phyloP scores from a whole-genome alignment of 1,284 basidiomycete genomes.

The Naganishia cerealis region DNA sequence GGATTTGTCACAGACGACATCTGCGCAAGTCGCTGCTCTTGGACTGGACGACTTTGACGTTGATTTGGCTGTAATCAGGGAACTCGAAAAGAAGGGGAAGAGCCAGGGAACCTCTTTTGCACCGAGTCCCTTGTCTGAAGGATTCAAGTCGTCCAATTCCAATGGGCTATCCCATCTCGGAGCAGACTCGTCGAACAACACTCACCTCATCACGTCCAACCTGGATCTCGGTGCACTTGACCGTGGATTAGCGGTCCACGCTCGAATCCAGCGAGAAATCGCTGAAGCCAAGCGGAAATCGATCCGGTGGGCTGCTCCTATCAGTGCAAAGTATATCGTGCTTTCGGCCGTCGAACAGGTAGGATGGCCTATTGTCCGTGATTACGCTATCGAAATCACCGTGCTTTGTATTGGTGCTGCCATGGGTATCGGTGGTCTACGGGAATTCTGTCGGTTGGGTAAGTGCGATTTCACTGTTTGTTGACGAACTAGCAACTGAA shows the following conservation, averaged over 20 bases:
- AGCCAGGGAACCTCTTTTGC: slow-evolving; percentile 51
- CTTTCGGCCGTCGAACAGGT: slow-evolving; percentile 75
- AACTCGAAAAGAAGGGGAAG: slow-evolving; percentile 64
- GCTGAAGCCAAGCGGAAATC: slow-evolving; percentile 50
- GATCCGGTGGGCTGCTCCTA: slow-evolving; percentile 58
- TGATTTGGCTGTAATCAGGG: slow-evolving; percentile 63
- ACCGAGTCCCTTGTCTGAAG: slow-evolving; percentile 36
- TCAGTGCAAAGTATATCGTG: slow-evolving; percentile 78
- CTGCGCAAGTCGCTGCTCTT: slow-evolving; percentile 72
- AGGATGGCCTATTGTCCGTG: slow-evolving; percentile 81
- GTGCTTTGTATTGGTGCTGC: slow-evolving; percentile 85
- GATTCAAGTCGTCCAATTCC: slow-evolving; percentile 36
- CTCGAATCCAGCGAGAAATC: slow-evolving; percentile 49
- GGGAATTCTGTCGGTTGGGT: slow-evolving; percentile 92
- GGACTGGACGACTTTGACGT: slow-evolving; percentile 56
- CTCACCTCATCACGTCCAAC: slow-evolving; percentile 40
- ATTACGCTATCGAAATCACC: slow-evolving; percentile 88
- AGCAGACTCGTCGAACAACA: slow-evolving; percentile 36
- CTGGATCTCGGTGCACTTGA: slow-evolving; percentile 51
- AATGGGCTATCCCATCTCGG: slow-evolving; percentile 32
- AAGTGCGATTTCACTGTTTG: slow-evolving; percentile 26
- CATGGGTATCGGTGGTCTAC: slow-evolving; percentile 82
- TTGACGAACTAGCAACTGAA: neutral
- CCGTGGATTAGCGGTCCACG: slow-evolving; percentile 51
- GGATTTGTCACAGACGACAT: slow-evolving; percentile 57